Evolutionary conservation across 2,329 filamentous ascomycete species (phyloP).

Genomic region (Leptodontidium sp.): DNA sequence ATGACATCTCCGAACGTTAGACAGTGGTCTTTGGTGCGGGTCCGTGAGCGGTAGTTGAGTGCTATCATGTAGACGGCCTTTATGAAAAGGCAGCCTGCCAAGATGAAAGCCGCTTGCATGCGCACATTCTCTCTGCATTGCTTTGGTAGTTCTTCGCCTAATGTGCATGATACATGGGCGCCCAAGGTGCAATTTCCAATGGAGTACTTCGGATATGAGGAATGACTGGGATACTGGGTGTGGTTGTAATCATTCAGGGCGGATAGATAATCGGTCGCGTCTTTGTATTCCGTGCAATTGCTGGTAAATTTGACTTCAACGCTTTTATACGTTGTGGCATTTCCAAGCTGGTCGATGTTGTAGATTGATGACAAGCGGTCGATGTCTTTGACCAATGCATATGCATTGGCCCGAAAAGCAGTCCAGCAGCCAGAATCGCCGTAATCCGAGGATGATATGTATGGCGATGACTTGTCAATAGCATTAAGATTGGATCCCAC

Average conservation of each 20-base stretch:
- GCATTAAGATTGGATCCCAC: neutral
- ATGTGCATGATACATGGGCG: neutral
- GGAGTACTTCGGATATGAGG: neutral
- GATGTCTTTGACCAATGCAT: constrained; percentile 26
- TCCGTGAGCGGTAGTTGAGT: constrained; percentile 30
- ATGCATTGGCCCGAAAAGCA: constrained; percentile 30
- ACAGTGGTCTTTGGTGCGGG: constrained; percentile 30
- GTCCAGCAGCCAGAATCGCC: constrained; percentile 32
- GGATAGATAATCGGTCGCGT: constrained; percentile 3
- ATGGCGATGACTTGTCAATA: neutral
- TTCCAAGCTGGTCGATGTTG: constrained; percentile 14
- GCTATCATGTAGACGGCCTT: constrained; percentile 39
- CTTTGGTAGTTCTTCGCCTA: constrained; percentile 21
- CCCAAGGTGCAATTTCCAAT: constrained; percentile 23
- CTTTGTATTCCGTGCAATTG: constrained; percentile 26
- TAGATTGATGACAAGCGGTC: constrained; percentile 11
- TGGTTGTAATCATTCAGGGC: constrained; percentile 17
- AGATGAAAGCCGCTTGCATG: constrained; percentile 38
- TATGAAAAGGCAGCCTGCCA: constrained; percentile 35
- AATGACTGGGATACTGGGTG: neutral
- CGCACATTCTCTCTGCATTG: constrained; percentile 36
- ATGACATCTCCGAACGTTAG: constrained; percentile 39
- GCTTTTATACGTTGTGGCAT: constrained; percentile 28
- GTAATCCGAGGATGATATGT: neutral
- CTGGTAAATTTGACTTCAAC: constrained; percentile 28